A percentile compares a stretch with the other conserved stretches of the same genome.
phyloP scores from a whole-genome alignment of 129 eudicot genomes.

The Artemisia annua region DNA sequence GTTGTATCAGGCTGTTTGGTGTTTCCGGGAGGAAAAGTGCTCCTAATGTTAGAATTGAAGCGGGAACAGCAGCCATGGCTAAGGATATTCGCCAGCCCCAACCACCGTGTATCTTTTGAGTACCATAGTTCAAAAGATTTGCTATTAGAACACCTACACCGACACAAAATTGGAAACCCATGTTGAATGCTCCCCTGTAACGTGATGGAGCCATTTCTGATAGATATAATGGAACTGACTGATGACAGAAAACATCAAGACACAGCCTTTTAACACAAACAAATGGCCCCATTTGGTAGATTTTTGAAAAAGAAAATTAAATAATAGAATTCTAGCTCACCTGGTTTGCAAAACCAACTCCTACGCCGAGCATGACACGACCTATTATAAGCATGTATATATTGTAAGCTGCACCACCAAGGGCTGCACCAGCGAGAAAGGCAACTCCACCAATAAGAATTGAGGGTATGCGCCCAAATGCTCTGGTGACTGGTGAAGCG shows the following conservation, averaged over 20 bases:
- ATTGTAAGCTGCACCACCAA: too few relatives aligned
- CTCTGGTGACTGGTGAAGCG: too few relatives aligned
- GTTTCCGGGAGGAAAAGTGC: slow-evolving; percentile 77
- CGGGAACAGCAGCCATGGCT: slow-evolving; percentile 87
- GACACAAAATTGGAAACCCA: slow-evolving; percentile 80
- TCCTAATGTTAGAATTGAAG: slow-evolving; percentile 58
- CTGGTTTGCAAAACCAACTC: too few relatives aligned
- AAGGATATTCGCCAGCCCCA: slow-evolving; percentile 95
- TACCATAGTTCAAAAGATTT: slow-evolving; percentile 75
- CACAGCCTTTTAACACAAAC: too few relatives aligned
- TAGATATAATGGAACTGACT: slow-evolving; percentile 89
- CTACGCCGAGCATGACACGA: too few relatives aligned
- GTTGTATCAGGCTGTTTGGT: slow-evolving; percentile 88
- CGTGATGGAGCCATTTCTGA: slow-evolving; percentile 95
- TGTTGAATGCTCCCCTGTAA: slow-evolving; percentile 84
- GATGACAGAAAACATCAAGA: not conserved
- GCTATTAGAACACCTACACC: slow-evolving; percentile 91
- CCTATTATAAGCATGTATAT: too few relatives aligned
- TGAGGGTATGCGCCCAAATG: too few relatives aligned
- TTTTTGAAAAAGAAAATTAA: too few relatives aligned
- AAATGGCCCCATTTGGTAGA: too few relatives aligned
- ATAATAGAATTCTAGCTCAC: too few relatives aligned
- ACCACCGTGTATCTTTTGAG: slow-evolving; percentile 71
- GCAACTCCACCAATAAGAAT: too few relatives aligned
- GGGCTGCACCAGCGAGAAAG: too few relatives aligned